Base-by-base conservation (phyloP, 192 early-diverging fungal species). In the Haplosporangium gracile region DNA sequence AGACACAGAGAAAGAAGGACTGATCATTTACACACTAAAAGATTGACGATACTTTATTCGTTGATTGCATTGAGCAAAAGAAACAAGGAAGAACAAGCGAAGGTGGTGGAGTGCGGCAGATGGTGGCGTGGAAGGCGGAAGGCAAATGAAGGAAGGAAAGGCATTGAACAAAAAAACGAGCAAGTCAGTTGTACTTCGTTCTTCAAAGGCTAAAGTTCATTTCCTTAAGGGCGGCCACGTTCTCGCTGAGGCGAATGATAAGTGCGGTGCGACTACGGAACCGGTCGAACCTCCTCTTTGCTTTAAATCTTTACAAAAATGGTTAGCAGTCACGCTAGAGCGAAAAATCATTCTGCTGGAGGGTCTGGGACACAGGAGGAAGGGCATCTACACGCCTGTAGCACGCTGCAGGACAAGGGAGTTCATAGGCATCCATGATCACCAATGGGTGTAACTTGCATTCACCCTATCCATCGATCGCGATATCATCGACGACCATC, bases 281-380 rank as follows among this genome's bases (percentile, higher is more conserved):
- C 47, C 26, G 18, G 39, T 75, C 36, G 51, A 81, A 70, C 80
- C 65, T 63, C 80, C 80, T 81, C 80, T 81, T 81, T 81, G 80
- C 80, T 81, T 81, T 81, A 81, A 80, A 81, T 81, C 80, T 81
- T 75, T 81, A 75, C 80, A 57, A 80, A 81, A 81, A 81, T 81
- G 80, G 80, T 81, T 81, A 81, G 80, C 72, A 81, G 80, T 81
- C 80, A 75, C 74, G 29, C 4, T 5, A 7, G 70, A 78, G 68
- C 36, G 70, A 39, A 32, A 69, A 55, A 43, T 55, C 49, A 36
- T 42, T 71, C 26, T 42, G 36, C n/a, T 16, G 36, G 43, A 45
- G 43, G 43, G 60, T 26, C 29, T 65, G 60, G 60, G 60, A 65
- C 60, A 65, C 60, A 32, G 29, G 32, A 51, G 32, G 73, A 26